A percentile compares a stretch with the other conserved stretches of the same genome.
Conservation (phyloP, 176 grass and related monocot species). For the Typha latifolia region DNA sequence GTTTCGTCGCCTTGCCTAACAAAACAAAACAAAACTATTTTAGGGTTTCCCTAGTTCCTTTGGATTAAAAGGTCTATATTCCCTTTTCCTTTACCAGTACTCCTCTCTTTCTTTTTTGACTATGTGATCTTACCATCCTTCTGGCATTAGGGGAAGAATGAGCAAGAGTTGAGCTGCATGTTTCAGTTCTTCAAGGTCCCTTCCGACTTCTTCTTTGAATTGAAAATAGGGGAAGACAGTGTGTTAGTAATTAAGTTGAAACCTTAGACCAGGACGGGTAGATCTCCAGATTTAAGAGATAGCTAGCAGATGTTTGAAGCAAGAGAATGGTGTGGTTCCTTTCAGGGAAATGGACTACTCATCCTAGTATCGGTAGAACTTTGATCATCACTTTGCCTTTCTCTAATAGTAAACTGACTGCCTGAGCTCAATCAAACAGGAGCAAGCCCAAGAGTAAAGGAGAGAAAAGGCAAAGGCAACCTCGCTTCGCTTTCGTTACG, state of each 20-base stretch:
- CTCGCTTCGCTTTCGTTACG: constrained; percentile 89
- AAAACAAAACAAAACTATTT: constrained; percentile 16
- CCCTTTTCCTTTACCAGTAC: constrained; percentile 14
- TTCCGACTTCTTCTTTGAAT: not conserved
- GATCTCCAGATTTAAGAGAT: not conserved
- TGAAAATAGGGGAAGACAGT: not conserved
- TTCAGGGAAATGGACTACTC: not conserved
- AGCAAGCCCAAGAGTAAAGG: constrained; percentile 39
- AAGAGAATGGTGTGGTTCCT: not conserved
- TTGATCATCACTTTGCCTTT: not conserved
- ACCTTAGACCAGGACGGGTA: not conserved
- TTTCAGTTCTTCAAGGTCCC: no score
- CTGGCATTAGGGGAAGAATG: not conserved
- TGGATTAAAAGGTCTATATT: not conserved
- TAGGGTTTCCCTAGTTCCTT: constrained; percentile 25
- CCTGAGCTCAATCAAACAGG: constrained; percentile 16
- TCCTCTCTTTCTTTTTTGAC: constrained; percentile 25
- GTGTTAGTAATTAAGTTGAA: not conserved
- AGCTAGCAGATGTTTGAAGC: not conserved
- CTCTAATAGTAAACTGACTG: not conserved
- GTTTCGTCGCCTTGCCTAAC: constrained; percentile 43
- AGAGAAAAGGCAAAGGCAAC: constrained; percentile 75
- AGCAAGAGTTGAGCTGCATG: no score
- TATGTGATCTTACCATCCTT: constrained; percentile 8
- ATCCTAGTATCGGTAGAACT: not conserved